Percentiles rank a stretch among this genome's conserved stretches.
Conservation (phyloP, 805 yeast species). For the Candida insectorum region DNA sequence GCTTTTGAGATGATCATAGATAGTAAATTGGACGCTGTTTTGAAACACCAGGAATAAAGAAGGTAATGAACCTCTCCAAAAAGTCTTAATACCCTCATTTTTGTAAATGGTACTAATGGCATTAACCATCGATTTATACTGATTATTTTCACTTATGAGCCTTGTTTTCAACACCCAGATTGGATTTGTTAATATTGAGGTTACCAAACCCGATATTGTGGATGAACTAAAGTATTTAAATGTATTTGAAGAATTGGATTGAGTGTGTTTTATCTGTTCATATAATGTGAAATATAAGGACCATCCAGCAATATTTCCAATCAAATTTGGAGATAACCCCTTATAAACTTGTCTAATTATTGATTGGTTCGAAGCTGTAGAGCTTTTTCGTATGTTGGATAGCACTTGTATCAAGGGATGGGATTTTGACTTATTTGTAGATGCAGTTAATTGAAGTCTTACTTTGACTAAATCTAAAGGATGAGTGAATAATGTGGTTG, state of each 20-base stretch:
- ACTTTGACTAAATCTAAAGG: slow-evolving; percentile 87
- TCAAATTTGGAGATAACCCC: slow-evolving; percentile 73
- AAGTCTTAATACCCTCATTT: slow-evolving; percentile 57
- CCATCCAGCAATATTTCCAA: slow-evolving; percentile 90
- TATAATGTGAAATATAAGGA: slow-evolving; percentile 80
- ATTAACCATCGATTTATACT: slow-evolving; percentile 55
- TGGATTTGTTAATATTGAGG: slow-evolving; percentile 83
- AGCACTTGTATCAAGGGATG: slow-evolving; percentile 3
- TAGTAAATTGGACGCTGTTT: slow-evolving; percentile 82
- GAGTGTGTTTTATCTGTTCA: slow-evolving; percentile 47
- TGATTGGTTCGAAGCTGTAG: background rate
- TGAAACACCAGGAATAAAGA: slow-evolving; percentile 81
- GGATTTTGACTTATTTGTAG: background rate
- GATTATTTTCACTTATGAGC: slow-evolving; percentile 61
- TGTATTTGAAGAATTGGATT: slow-evolving; percentile 11
- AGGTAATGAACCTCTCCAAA: slow-evolving; percentile 74
- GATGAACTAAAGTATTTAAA: slow-evolving; percentile 34
- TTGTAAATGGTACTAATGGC: slow-evolving; percentile 49
- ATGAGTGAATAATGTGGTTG: slow-evolving; percentile 78
- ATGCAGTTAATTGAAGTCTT: slow-evolving; percentile 62
- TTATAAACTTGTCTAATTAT: slow-evolving; percentile 45
- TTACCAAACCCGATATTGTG: slow-evolving; percentile 63
- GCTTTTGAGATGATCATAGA: slow-evolving; percentile 74
- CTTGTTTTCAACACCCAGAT: slow-evolving; percentile 95
- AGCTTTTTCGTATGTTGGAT: slow-evolving; percentile 1